Evolutionary conservation across 73 alveolate species (phyloP).

Genomic region (Tetrahymena borealis): DNA sequence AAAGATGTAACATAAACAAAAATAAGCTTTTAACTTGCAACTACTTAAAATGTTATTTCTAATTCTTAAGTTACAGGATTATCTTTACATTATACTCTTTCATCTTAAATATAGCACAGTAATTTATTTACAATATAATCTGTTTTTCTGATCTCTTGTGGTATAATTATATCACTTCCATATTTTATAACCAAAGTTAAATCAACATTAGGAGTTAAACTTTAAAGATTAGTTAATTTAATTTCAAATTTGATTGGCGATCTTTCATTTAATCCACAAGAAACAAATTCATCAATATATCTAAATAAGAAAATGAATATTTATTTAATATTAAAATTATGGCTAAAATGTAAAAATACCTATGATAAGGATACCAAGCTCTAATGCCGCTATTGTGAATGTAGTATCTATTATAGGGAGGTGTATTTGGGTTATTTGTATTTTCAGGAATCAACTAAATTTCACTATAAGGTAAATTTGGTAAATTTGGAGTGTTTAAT

Average conservation of each 20-base stretch:
- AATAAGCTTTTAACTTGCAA: not conserved
- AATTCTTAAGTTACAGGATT: too few species aligned
- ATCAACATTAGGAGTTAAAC: not conserved
- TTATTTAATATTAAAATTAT: not conserved
- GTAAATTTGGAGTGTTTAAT: too few species aligned
- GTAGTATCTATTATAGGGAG: not conserved
- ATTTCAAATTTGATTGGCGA: not conserved
- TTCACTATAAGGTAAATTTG: too few species aligned
- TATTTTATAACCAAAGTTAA: not conserved
- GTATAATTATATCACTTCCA: not conserved
- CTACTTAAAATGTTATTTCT: too few species aligned
- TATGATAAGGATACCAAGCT: not conserved
- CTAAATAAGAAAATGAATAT: not conserved
- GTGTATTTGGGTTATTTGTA: not conserved
- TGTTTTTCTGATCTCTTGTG: not conserved
- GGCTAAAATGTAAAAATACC: not conserved
- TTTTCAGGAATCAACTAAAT: too few species aligned
- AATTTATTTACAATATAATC: not conserved
- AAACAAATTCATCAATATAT: not conserved
- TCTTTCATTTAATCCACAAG: not conserved
- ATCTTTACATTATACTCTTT: not conserved
- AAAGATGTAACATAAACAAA: not conserved
- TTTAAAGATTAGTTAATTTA: not conserved
- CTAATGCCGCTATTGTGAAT: not conserved
- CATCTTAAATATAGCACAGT: not conserved